Evolutionary conservation across 805 yeast genomes (phyloP).

Genomic region (Yarrowia keelungensis): DNA sequence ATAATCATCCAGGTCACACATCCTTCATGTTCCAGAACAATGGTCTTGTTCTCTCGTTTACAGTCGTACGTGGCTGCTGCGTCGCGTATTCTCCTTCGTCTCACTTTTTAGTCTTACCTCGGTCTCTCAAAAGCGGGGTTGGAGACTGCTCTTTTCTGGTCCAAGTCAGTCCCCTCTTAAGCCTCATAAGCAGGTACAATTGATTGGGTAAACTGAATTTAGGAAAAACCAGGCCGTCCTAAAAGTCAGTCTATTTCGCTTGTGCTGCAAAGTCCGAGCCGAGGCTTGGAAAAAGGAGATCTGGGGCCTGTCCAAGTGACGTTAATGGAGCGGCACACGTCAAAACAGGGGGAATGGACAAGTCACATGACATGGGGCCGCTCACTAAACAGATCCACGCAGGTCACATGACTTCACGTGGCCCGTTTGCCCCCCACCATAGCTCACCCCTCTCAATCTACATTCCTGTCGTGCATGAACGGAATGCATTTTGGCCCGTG

Average conservation of each 20-base stretch:
- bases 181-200: constrained; percentile 15
- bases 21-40: neutral
- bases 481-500: constrained; percentile 23
- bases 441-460: constrained; percentile 17
- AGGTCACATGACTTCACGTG: neutral
- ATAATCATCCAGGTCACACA: too few relatives aligned
- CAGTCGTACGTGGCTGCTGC: too few relatives aligned
- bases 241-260: constrained; percentile 1
- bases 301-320: too few relatives aligned
- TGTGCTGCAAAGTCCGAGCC: constrained; percentile 17
- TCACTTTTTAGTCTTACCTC: neutral
- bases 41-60: neutral
- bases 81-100: too few relatives aligned
- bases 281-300: neutral
- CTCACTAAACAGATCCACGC: too few relatives aligned
- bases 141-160: neutral
- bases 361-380: neutral
- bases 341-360: too few relatives aligned
- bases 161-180: neutral
- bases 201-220: constrained; percentile 10
- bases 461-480: constrained; percentile 23
- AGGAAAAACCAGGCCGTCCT: neutral
- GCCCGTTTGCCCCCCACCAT: constrained; percentile 8
- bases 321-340: too few relatives aligned
- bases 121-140: constrained; percentile 9